Conservation (phyloP, 306 rosid species). For the Cercis canadensis region DNA sequence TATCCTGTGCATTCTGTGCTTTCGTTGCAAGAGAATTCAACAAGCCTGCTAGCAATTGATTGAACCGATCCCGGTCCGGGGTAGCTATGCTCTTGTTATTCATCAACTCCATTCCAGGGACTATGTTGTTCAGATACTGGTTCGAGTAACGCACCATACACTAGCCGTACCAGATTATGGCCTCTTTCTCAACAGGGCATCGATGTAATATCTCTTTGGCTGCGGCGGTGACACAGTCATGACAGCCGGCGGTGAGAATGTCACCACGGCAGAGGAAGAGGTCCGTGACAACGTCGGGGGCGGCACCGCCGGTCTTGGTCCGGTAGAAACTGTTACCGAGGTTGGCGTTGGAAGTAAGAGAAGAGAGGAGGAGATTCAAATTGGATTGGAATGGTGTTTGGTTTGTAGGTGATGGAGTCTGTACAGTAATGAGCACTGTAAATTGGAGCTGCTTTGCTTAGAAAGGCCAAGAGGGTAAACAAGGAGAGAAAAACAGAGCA, state of each 20-base stretch:
- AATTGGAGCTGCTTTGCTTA: constrained; percentile 2
- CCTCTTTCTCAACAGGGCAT: constrained; percentile 49
- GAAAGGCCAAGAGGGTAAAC: background rate
- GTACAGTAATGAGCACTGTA: constrained; percentile 24
- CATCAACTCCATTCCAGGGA: background rate
- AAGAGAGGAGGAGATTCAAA: constrained; percentile 47
- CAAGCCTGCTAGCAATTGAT: constrained; percentile 27
- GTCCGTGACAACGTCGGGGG: constrained; percentile 38
- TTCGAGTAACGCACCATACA: constrained; percentile 55
- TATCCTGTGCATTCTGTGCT: constrained; percentile 34
- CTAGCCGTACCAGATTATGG: constrained; percentile 53
- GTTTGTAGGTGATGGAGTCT: constrained; percentile 25
- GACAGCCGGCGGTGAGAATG: constrained; percentile 29
- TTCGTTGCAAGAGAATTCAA: constrained; percentile 23
- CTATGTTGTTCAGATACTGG: constrained; percentile 15
- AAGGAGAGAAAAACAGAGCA: background rate
- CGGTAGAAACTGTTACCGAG: constrained; percentile 20
- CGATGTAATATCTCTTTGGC: background rate
- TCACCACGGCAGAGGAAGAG: constrained; percentile 66
- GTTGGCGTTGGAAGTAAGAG: constrained; percentile 49
- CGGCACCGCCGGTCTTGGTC: constrained; percentile 24
- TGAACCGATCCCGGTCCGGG: constrained; percentile 26
- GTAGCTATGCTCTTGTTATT: constrained; percentile 5
- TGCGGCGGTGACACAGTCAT: constrained; percentile 46
- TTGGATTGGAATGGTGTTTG: constrained; percentile 46